Base-by-base conservation (phyloP, 345 rosid genomes). In the Pistacia vera region DNA sequence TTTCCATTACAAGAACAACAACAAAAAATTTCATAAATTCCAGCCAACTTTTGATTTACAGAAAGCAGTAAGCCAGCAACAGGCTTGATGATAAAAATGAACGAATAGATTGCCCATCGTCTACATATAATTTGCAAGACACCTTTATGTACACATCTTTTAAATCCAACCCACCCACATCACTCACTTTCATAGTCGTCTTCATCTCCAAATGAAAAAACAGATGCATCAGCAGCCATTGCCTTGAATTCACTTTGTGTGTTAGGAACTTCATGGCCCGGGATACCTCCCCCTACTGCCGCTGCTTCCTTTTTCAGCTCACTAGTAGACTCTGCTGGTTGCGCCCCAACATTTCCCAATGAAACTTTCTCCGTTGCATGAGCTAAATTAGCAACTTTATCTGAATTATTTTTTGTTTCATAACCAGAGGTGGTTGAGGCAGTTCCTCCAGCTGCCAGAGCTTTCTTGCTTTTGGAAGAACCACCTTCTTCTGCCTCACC, bases 171-270 rank as follows among this genome's bases (percentile, higher is more conserved):
- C 57, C 71, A 54, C 14, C 20, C 11, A 5, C 57, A 56, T 90
- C 79, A 91, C 52, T 92, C 97, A 66, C 94, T 92, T 83, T 90
- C 97, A 35, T 70, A 89, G 76, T 92, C 94, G 20, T 89, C 96
- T 55, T 90, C 97, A 54, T 86, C 91, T 65, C 97, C 97, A 13
- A 92, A 91, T 20, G 86, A 78, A 78, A 92, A 92, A 76, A 92
- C 97, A 20, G 97, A 92, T 14, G 97, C 97, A 83, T 92, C 97
- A 12, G 97, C 97, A 18, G 97, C 94, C 87, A 92, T 92, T 72
- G 86, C 92, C 87, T 89, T 88, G 71, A 92, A 88, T 71, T 92
- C 90, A 72, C 89, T 88, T 65, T 85, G 85, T 12, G 83, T 59
- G 72, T 80, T 85, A 38, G 80, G 59, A 17, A 73, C 12, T 14